These are phyloP conservation scores for Quercus engelmannii DNA, from an alignment of 306 rosid genomes.

Conservation along the genomic window DNA sequence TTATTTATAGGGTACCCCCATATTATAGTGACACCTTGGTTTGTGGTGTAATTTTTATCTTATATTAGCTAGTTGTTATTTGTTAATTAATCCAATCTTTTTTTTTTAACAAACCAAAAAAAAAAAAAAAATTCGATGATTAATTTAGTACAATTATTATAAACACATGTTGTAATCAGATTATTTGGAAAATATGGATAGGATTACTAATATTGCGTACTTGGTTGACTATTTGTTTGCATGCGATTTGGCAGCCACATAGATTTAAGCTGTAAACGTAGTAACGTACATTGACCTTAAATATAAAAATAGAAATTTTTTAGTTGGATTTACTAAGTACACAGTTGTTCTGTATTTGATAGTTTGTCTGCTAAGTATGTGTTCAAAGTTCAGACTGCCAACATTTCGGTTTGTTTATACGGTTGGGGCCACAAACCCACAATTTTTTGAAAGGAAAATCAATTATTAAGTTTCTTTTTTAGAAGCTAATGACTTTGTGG, in stretches of 20 bases:
- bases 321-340: background rate
- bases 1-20: background rate
- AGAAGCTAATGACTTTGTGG: too few relatives aligned
- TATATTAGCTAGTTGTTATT: background rate
- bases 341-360: too few relatives aligned
- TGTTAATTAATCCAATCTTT: too few relatives aligned
- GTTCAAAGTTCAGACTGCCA: too few relatives aligned
- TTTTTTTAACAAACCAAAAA: background rate
- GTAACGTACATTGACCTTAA: background rate
- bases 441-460: background rate
- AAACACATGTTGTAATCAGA: background rate
- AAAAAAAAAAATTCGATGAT: background rate
- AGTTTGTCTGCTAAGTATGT: too few relatives aligned
- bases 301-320: background rate
- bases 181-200: background rate
- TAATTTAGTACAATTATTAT: background rate
- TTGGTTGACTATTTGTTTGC: constrained; percentile 16
- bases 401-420: background rate
- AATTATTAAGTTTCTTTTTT: too few relatives aligned
- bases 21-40: background rate
- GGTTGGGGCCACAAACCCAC: background rate
- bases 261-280: background rate
- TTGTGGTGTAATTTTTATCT: background rate
- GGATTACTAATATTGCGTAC: background rate
- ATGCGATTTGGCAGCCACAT: background rate